Base-by-base conservation (phyloP, 139 green algal genomes). In the Micromonas commoda region DNA sequence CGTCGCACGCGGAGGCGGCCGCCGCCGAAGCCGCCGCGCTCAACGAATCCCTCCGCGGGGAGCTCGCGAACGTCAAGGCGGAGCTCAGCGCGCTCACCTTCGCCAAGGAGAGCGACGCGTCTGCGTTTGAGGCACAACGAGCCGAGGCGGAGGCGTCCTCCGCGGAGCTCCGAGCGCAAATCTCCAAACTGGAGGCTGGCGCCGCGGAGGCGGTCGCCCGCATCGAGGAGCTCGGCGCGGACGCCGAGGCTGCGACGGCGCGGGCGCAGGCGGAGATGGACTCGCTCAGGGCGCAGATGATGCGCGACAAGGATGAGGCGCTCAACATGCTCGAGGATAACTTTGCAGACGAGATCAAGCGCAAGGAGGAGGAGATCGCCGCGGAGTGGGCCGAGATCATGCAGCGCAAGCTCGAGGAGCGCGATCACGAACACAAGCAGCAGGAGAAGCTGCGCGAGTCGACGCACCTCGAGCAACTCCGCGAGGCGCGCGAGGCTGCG, bases 291-390 rank as follows among this genome's bases (percentile, higher is more conserved):
- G 35, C 34, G 26, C 37, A 38, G 5, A 29, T 31, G 68, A 29
- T 39, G 0, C 35, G 6, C 1, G 68, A 75, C n/a, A 75, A 75
- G 38, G 35, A 75, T n/a, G 5, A 63, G 34, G 68, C 68, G n/a
- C 37, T 75, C 37, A 29, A 39, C 1, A 39, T 61, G 52, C 38
- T 75, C 21, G 68, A 75, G 29, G 21, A 75, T 16, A 31, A 23
- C 5, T 24, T 75, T 13, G 61, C 35, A 37, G 26, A 26, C 1
- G 68, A 75, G 29, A 61, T 33, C 37, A 61, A 24, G 5, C 68
- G 38, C 23, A n/a, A 61, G 16, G 68, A 75, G 68, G 26, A 75
- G 23, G 29, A 75, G 23, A 60, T 75, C 37, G 53, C 60, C 20
- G 35, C n/a, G 68, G 21, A 53, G 9, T 61, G 31, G 37, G 19